phyloP scores from a whole-genome alignment of 2,329 filamentous ascomycete genomes.

The Aspergillus latus region DNA sequence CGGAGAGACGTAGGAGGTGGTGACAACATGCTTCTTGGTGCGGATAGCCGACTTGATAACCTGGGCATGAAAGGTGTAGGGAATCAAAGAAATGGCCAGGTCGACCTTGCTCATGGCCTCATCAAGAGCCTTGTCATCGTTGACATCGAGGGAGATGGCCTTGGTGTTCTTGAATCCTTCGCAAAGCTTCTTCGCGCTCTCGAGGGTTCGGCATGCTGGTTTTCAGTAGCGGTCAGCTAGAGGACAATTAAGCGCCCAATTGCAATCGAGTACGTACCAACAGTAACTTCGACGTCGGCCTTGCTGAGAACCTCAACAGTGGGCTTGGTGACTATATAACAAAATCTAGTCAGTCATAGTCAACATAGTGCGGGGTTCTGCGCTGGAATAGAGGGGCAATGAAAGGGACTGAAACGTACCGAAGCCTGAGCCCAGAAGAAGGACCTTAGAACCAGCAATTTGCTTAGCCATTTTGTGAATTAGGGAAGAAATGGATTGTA shows the following conservation, averaged over 20 bases:
- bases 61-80: slow-evolving; percentile 82
- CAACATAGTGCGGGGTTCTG: slow-evolving; percentile 19
- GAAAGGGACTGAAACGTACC: slow-evolving; percentile 26
- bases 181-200: slow-evolving; percentile 71
- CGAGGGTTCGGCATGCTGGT: slow-evolving; percentile 76
- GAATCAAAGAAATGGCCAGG: slow-evolving; percentile 78
- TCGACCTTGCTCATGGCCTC: slow-evolving; percentile 76
- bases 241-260: background rate
- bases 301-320: slow-evolving; percentile 64
- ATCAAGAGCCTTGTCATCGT: slow-evolving; percentile 72
- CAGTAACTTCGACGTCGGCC: slow-evolving; percentile 63
- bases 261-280: slow-evolving; percentile 51
- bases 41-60: slow-evolving; percentile 94
- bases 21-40: slow-evolving; percentile 94
- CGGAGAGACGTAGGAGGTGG: slow-evolving; percentile 88
- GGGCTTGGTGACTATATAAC: slow-evolving; percentile 55
- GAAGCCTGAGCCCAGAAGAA: slow-evolving; percentile 41
- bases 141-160: slow-evolving; percentile 83
- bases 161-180: slow-evolving; percentile 69
- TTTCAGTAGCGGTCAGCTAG: background rate
- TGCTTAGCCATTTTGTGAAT: slow-evolving; percentile 37
- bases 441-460: slow-evolving; percentile 41
- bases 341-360: slow-evolving; percentile 10
- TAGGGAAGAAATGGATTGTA: slow-evolving; percentile 8
- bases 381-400: background rate